These are phyloP conservation scores for Adansonia gregorii DNA, from an alignment of 441 rosid species.

Conservation along the genomic window DNA sequence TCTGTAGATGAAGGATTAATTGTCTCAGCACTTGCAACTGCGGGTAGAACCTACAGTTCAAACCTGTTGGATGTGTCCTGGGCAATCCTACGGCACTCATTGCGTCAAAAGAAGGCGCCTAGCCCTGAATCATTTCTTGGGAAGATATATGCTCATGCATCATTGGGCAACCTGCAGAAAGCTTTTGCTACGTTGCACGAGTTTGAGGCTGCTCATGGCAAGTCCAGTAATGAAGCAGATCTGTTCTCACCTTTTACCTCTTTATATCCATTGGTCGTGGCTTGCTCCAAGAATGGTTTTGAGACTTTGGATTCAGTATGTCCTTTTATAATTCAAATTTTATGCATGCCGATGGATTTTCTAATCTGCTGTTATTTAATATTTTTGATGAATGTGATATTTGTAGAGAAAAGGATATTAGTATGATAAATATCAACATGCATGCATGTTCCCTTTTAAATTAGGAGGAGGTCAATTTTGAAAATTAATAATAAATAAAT, in stretches of 20 bases:
- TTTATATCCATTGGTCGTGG: conserved; percentile 73
- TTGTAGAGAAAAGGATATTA: not conserved
- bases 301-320: conserved; percentile 86
- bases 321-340: conserved; percentile 19
- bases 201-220: conserved; percentile 68
- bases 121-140: conserved; percentile 72
- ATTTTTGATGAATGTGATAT: not conserved
- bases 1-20: conserved; percentile 87
- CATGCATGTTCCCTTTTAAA: not conserved
- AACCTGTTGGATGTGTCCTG: conserved; percentile 81
- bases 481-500: conserved; percentile 2
- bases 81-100: conserved; percentile 64
- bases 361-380: conserved; percentile 16
- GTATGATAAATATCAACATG: not conserved
- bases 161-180: conserved; percentile 73
- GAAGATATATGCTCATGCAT: conserved; percentile 79
- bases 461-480: not conserved
- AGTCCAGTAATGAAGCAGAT: conserved; percentile 49
- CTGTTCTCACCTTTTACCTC: conserved; percentile 87
- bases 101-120: conserved; percentile 70
- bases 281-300: conserved; percentile 86
- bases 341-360: conserved; percentile 12
- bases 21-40: conserved; percentile 79
- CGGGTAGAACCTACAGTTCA: conserved; percentile 72
- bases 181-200: conserved; percentile 72